Conservation (phyloP, 2,329 filamentous ascomycete species). For the Pyrenochaeta sp. region DNA sequence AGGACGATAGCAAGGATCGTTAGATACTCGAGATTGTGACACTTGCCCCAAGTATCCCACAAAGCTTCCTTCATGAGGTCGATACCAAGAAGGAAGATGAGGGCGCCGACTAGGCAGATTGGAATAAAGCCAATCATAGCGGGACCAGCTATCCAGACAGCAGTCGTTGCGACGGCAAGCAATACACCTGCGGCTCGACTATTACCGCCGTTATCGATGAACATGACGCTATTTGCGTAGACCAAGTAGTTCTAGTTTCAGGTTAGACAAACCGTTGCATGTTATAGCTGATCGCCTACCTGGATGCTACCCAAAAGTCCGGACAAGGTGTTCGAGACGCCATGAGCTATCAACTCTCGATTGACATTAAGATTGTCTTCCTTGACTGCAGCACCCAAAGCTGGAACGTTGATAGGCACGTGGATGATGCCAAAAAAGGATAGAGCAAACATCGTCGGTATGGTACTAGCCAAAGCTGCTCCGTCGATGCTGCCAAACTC, state of each 20-base stretch:
- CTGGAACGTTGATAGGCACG: conserved; percentile 97
- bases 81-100: conserved; percentile 95
- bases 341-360: conserved; percentile 89
- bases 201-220: conserved; percentile 91
- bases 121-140: conserved; percentile 92
- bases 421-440: conserved; percentile 98
- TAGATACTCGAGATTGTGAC: conserved; percentile 86
- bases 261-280: conserved; percentile 24
- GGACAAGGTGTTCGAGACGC: conserved; percentile 90
- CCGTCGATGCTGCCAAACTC: conserved; percentile 84
- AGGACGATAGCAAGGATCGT: conserved; percentile 90
- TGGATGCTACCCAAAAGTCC: conserved; percentile 87
- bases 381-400: conserved; percentile 85
- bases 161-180: conserved; percentile 80
- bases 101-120: conserved; percentile 92
- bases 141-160: conserved; percentile 85
- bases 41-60: conserved; percentile 85
- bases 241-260: conserved; percentile 85
- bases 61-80: conserved; percentile 90
- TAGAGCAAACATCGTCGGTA: conserved; percentile 94
- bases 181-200: conserved; percentile 85
- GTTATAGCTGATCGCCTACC: conserved; percentile 42
- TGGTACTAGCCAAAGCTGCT: conserved; percentile 80
- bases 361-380: conserved; percentile 94
- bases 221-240: conserved; percentile 96